Evolutionary conservation across 768 basidiomycete species (phyloP), one percentile per base, ranked within the genome.

Genomic region (Ramaria rubella): DNA sequence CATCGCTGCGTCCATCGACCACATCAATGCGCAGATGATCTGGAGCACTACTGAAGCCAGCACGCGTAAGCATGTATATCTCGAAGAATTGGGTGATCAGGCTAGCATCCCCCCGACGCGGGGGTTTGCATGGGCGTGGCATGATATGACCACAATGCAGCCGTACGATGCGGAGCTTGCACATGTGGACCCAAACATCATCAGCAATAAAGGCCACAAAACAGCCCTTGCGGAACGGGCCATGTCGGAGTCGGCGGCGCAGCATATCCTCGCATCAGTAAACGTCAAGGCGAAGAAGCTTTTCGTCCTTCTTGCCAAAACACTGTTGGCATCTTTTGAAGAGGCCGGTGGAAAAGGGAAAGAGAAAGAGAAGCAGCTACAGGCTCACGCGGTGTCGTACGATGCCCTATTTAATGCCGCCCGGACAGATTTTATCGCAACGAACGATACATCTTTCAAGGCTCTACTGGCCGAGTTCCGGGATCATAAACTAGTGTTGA

Each of bases 391-490:
- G 49, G 76, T 83, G 58, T 75, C 74, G 24, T 85, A 86, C 60
- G 81, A 86, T 59, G 76, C 78, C 7, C 69, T 94, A 14, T 94
- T 91, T 70, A 81, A 77, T 55, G 70, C 80, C 15, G 90, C 91
- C 8, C 73, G 87, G 52, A 87, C 90, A 48, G 78, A 88, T 46
- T 95, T 97, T 62, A 81, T 97, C 48, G 93, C 94, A 9, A 86
- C 88, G 38, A 93, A 84, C 68, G 93, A 94, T 62, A 87, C 86
- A 3, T 82, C 92, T 34, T 75, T 95, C 64, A 78, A 87, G 42
- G 80, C 90, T 8, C 74, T 95, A 31, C 72, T 98, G 51, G 85
- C 85, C 12, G 96, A 98, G 70, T 98, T 94, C 69, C 80, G 81
- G 63, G 96, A 98, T 68, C 96, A 99, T 61, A 83, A 82, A 2